These are phyloP conservation scores for Fraxinus greggii DNA, from an alignment of 305 asterid species.

Conservation along the genomic window DNA sequence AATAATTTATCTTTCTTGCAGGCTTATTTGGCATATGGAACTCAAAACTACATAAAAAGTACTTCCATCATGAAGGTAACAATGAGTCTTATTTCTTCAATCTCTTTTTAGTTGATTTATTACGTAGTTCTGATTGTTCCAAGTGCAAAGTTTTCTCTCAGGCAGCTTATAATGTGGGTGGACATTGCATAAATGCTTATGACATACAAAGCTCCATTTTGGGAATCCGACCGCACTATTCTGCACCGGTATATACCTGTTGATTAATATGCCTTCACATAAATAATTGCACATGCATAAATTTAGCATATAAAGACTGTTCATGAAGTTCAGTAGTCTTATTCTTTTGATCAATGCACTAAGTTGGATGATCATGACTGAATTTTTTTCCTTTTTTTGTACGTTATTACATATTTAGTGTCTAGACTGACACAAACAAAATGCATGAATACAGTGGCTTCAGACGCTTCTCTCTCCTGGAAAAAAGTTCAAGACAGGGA, in stretches of 20 bases:
- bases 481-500: constrained; percentile 56
- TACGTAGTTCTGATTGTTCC: constrained; percentile 23
- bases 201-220: constrained; percentile 72
- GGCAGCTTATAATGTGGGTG: constrained; percentile 88
- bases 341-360: background rate
- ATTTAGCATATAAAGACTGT: background rate
- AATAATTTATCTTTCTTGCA: constrained; percentile 35
- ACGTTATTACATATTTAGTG: background rate
- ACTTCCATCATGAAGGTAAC: constrained; percentile 66
- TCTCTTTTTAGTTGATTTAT: constrained; percentile 11
- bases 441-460: constrained; percentile 64
- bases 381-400: background rate
- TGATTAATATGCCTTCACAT: constrained; percentile 9
- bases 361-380: background rate
- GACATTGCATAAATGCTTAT: constrained; percentile 70
- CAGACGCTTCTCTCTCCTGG: constrained; percentile 70
- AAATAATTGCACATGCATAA: background rate
- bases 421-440: constrained; percentile 14
- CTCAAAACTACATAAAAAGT: constrained; percentile 59
- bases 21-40: constrained; percentile 89
- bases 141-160: constrained; percentile 27
- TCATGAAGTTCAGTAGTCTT: background rate
- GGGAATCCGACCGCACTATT: constrained; percentile 75
- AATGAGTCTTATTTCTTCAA: background rate
- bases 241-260: constrained; percentile 60